A percentile compares a stretch with the other conserved stretches of the same genome.
phyloP scores from a whole-genome alignment of 768 basidiomycete species.

The Phanerochaete sordida region DNA sequence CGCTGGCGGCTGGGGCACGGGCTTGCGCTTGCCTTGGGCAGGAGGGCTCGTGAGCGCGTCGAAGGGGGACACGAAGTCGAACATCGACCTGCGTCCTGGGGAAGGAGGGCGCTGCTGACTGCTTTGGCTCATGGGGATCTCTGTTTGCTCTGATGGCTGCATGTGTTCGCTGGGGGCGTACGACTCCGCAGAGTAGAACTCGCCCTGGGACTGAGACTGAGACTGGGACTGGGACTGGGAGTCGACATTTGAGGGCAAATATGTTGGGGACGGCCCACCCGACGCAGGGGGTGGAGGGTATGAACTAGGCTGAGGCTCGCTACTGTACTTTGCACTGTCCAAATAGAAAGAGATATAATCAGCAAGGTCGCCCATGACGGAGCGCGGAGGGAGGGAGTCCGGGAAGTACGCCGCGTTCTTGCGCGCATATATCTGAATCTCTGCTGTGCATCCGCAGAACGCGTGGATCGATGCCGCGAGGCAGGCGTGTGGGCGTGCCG shows the following conservation, averaged over 20 bases:
- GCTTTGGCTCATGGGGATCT: conserved; percentile 3
- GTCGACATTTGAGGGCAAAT: conserved; percentile 17
- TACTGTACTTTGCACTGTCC: conserved; percentile 12
- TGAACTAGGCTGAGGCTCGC: conserved; percentile 7
- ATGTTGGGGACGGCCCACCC: conserved; percentile 21
- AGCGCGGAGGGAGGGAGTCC: neutral
- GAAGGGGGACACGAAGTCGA: conserved; percentile 82
- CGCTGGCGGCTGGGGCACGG: conserved; percentile 41
- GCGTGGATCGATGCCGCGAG: neutral
- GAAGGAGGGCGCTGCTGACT: conserved; percentile 49
- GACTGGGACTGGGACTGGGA: conserved; percentile 17
- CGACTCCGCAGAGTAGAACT: conserved; percentile 15
- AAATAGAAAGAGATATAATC: conserved; percentile 2
- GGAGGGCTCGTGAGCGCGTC: conserved; percentile 61
- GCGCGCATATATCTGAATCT: neutral
- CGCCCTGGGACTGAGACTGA: conserved; percentile 14
- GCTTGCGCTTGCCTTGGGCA: conserved; percentile 63
- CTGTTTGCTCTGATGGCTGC: conserved; percentile 10
- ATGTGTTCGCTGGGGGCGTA: conserved; percentile 18
- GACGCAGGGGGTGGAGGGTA: conserved; percentile 13
- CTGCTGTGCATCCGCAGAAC: neutral
- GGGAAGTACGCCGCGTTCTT: neutral
- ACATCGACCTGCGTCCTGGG: conserved; percentile 76
- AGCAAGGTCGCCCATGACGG: conserved; percentile 4
- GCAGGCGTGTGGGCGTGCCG: neutral